These are phyloP conservation scores for Globisporangium cystogenes DNA, from an alignment of 352 stramenopile species.

Conservation along the genomic window DNA sequence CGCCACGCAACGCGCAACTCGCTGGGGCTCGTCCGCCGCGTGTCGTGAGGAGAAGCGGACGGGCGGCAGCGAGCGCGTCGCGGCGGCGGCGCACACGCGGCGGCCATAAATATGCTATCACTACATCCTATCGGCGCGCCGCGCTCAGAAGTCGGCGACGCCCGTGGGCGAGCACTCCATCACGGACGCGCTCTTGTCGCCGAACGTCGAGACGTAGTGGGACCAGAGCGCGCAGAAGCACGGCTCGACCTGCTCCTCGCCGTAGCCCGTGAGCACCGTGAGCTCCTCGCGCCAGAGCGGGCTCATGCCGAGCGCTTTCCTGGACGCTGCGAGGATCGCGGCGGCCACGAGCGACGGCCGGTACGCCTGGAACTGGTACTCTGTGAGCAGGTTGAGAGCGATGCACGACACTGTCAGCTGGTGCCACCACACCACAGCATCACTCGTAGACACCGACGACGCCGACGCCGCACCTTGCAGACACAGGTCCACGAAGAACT, in stretches of 20 bases:
- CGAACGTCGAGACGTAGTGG: conserved; percentile 74
- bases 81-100: too few relatives aligned
- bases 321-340: conserved; percentile 64
- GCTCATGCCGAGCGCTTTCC: conserved; percentile 73
- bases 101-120: conserved; percentile 7
- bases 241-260: conserved; percentile 66
- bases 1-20: too few relatives aligned
- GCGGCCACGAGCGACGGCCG: conserved; percentile 75
- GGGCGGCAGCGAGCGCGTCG: too few relatives aligned
- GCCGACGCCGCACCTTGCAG: conserved; percentile 50
- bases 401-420: neutral
- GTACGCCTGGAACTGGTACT: conserved; percentile 82
- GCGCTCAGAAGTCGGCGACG: conserved; percentile 41
- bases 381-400: conserved; percentile 10
- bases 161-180: conserved; percentile 68
- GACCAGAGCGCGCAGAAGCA: conserved; percentile 83
- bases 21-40: too few relatives aligned
- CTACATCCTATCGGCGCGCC: neutral
- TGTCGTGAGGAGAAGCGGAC: too few relatives aligned
- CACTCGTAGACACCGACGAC: too few relatives aligned
- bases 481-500: conserved; percentile 84
- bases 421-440: too few relatives aligned
- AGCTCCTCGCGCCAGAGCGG: conserved; percentile 82
- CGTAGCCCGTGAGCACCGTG: conserved; percentile 75
- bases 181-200: conserved; percentile 45